Evolutionary conservation across 148 eudicot genomes (phyloP).

Genomic region (Simmondsia chinensis): DNA sequence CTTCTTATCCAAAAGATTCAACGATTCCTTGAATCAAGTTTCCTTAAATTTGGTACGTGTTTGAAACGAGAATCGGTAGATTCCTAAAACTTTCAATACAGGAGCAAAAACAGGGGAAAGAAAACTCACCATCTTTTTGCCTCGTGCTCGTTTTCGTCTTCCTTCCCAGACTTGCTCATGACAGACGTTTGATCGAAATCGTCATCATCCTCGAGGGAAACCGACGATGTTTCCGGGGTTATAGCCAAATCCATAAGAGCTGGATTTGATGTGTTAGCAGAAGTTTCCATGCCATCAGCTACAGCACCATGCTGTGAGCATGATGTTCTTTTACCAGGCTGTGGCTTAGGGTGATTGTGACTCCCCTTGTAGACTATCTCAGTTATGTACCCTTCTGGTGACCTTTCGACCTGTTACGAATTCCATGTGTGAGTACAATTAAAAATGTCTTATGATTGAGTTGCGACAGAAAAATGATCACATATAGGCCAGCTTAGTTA

Average conservation of each 20-base stretch:
- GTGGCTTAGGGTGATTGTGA: conserved; percentile 80
- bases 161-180: conserved; percentile 41
- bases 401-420: no score
- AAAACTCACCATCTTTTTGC: conserved; percentile 63
- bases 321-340: conserved; percentile 37
- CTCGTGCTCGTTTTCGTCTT: conserved; percentile 48
- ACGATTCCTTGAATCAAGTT: no score
- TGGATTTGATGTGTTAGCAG: conserved; percentile 5
- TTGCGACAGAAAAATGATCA: no score
- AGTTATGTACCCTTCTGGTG: conserved; percentile 54
- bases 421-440: no score
- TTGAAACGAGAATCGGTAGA: no score
- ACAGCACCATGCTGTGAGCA: neutral
- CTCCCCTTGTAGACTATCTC: conserved; percentile 77
- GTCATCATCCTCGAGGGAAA: conserved; percentile 53
- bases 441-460: no score
- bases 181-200: conserved; percentile 60
- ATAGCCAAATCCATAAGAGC: conserved; percentile 22
- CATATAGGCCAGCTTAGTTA: no score
- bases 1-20: no score
- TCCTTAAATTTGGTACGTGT: no score
- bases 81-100: neutral
- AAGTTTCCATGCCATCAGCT: conserved; percentile 10
- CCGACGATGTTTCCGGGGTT: conserved; percentile 63
- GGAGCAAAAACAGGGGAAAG: neutral